Percentiles rank a stretch among this genome's conserved stretches.
These are phyloP conservation scores for Camelina sativa DNA, from an alignment of 345 rosid genomes.

Conservation along the genomic window DNA sequence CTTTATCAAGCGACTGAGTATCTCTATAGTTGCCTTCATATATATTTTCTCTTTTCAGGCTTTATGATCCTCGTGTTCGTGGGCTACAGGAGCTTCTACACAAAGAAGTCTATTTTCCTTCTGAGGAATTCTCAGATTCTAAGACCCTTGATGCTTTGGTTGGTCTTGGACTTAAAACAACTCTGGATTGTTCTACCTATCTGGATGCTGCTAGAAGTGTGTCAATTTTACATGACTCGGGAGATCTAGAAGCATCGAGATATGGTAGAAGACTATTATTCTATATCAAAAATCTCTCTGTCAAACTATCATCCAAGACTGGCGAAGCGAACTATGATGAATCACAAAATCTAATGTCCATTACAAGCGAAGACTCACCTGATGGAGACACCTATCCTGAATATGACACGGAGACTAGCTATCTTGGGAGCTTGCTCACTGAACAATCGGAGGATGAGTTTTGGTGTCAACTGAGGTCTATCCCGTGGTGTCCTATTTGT, in stretches of 20 bases:
- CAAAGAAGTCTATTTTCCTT: slow-evolving; percentile 78
- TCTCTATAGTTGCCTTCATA: slow-evolving; percentile 10
- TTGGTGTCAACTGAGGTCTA: slow-evolving; percentile 81
- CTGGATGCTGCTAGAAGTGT: slow-evolving; percentile 88
- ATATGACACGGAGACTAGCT: slow-evolving; percentile 51
- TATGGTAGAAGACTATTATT: slow-evolving; percentile 65
- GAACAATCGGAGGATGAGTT: slow-evolving; percentile 75
- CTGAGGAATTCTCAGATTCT: slow-evolving; percentile 69
- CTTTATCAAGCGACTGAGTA: slow-evolving; percentile 15
- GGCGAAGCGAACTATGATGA: slow-evolving; percentile 48
- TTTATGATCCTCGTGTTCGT: slow-evolving; percentile 88
- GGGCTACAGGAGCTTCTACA: slow-evolving; percentile 69
- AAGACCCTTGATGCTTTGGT: slow-evolving; percentile 73
- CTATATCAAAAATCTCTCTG: slow-evolving; percentile 64
- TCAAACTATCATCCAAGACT: slow-evolving; percentile 52
- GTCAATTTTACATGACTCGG: slow-evolving; percentile 62
- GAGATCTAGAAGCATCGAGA: slow-evolving; percentile 57
- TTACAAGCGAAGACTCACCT: slow-evolving; percentile 45
- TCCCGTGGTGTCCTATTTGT: slow-evolving; percentile 86
- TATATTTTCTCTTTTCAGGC: slow-evolving; percentile 62
- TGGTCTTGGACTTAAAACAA: slow-evolving; percentile 73
- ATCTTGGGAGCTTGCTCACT: slow-evolving; percentile 55
- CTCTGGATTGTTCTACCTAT: slow-evolving; percentile 64
- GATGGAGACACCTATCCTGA: slow-evolving; percentile 40
- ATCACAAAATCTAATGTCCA: slow-evolving; percentile 38